phyloP scores from a whole-genome alignment of 192 early-diverging fungal species.

The Jimgerdemannia flammicorona region DNA sequence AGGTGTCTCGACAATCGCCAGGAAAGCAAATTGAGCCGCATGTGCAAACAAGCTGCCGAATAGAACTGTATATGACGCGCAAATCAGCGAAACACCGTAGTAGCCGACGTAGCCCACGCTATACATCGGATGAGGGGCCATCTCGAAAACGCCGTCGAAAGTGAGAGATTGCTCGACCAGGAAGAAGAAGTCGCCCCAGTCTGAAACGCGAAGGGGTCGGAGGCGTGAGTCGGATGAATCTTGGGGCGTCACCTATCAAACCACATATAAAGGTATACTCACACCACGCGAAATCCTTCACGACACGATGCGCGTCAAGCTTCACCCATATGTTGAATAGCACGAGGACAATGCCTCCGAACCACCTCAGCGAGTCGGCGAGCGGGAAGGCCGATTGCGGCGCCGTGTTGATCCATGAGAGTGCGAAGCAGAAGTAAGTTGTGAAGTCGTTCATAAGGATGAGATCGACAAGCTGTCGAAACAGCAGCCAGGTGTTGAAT shows the following conservation, averaged over 20 bases:
- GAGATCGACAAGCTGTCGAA: slow-evolving; percentile 88
- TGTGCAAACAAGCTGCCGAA: slow-evolving; percentile 88
- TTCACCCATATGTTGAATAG: slow-evolving; percentile 96
- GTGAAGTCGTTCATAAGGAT: slow-evolving; percentile 93
- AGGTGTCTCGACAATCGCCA: slow-evolving; percentile 90
- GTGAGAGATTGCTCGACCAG: slow-evolving; percentile 85
- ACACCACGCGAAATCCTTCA: slow-evolving; percentile 99
- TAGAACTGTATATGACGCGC: slow-evolving; percentile 87
- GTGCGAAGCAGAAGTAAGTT: slow-evolving; percentile 76
- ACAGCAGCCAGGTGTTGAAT: slow-evolving; percentile 96
- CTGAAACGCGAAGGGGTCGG: slow-evolving; percentile 28
- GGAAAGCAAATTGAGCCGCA: slow-evolving; percentile 83
- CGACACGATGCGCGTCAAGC: slow-evolving; percentile 89
- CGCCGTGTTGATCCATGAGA: slow-evolving; percentile 69
- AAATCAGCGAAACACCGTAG: slow-evolving; percentile 91
- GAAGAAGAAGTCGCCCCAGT: slow-evolving; percentile 99
- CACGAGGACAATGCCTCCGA: slow-evolving; percentile 75
- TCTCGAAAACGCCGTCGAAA: slow-evolving; percentile 93
- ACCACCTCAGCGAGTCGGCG: slow-evolving; percentile 68
- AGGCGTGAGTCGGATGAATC: not conserved
- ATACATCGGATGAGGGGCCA: slow-evolving; percentile 99
- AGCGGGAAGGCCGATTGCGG: slow-evolving; percentile 60
- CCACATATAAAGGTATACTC: slow-evolving; percentile 29
- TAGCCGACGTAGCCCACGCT: slow-evolving; percentile 96
- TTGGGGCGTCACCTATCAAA: not conserved